These are phyloP conservation scores for Plasmodium cynomolgi DNA, from an alignment of 169 alveolate species.

Conservation along the genomic window DNA sequence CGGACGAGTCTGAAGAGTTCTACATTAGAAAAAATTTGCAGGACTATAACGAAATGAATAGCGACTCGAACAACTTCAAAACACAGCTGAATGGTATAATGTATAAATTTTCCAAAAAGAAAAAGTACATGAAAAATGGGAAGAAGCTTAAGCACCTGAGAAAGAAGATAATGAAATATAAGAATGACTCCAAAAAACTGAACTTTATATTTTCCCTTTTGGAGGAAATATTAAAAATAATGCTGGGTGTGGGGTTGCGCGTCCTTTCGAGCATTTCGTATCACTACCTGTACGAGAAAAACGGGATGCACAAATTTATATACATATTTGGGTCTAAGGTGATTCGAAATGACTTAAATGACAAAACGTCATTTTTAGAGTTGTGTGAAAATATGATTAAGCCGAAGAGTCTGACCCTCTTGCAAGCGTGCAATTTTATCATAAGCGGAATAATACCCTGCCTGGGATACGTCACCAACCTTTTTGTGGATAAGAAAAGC, in stretches of 20 bases:
- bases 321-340: slow-evolving; percentile 70
- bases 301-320: slow-evolving; percentile 68
- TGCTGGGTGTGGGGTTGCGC: slow-evolving; percentile 70
- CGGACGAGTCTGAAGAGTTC: slow-evolving; percentile 71
- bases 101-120: slow-evolving; percentile 38
- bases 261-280: slow-evolving; percentile 71
- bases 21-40: slow-evolving; percentile 62
- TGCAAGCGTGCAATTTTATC: slow-evolving; percentile 69
- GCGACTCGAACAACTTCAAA: slow-evolving; percentile 23
- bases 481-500: slow-evolving; percentile 54
- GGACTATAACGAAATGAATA: slow-evolving; percentile 22
- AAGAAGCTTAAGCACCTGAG: slow-evolving; percentile 60
- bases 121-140: slow-evolving; percentile 38
- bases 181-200: slow-evolving; percentile 69
- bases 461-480: slow-evolving; percentile 63
- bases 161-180: slow-evolving; percentile 41
- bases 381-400: slow-evolving; percentile 68
- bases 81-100: slow-evolving; percentile 55
- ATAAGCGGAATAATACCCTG: slow-evolving; percentile 75
- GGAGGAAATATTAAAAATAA: slow-evolving; percentile 75
- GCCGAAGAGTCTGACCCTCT: slow-evolving; percentile 61
- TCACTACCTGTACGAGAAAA: slow-evolving; percentile 69
- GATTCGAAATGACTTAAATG: slow-evolving; percentile 35
- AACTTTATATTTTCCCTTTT: slow-evolving; percentile 65
- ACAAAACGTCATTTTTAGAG: slow-evolving; percentile 30